These are phyloP conservation scores for Fomitopsis palustris DNA, from an alignment of 1,284 basidiomycete species.

Conservation along the genomic window DNA sequence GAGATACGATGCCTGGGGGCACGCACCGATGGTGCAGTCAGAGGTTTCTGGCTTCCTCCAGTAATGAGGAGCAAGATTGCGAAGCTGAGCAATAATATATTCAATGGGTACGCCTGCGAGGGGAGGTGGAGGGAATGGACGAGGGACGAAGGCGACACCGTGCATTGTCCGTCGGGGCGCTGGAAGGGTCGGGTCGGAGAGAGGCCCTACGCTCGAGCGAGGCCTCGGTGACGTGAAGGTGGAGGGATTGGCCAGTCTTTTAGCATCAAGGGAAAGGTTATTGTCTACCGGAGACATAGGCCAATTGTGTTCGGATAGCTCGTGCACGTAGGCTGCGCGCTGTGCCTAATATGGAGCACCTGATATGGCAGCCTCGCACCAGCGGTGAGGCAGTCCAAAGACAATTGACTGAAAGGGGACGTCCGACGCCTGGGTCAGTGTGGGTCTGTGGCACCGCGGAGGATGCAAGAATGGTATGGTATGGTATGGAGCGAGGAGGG, in stretches of 20 bases:
- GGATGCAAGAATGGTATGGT: not conserved
- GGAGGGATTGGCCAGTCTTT: constrained; percentile 13
- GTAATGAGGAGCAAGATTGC: constrained; percentile 58
- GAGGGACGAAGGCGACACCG: constrained; percentile 44
- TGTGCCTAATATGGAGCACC: constrained; percentile 4
- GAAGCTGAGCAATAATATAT: constrained; percentile 68
- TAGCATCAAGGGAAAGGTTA: constrained; percentile 15
- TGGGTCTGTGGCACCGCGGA: constrained; percentile 3
- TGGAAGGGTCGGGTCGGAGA: constrained; percentile 8
- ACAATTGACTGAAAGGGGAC: constrained; percentile 12
- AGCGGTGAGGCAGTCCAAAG: constrained; percentile 12
- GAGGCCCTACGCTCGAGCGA: constrained; percentile 8
- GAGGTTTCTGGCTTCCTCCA: constrained; percentile 71
- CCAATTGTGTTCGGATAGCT: constrained; percentile 11
- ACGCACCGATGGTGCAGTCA: constrained; percentile 70
- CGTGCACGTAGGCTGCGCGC: constrained; percentile 6
- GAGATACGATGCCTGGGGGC: not conserved
- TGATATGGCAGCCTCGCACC: constrained; percentile 19
- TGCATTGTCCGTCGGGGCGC: constrained; percentile 29
- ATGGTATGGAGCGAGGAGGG: not conserved
- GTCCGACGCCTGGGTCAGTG: not conserved
- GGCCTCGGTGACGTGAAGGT: constrained; percentile 8
- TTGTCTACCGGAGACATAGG: constrained; percentile 18
- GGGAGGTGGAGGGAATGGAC: constrained; percentile 59
- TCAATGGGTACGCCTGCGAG: constrained; percentile 62